Conservation (phyloP, 2,329 filamentous ascomycete species). For the Eurotiales sp. region DNA sequence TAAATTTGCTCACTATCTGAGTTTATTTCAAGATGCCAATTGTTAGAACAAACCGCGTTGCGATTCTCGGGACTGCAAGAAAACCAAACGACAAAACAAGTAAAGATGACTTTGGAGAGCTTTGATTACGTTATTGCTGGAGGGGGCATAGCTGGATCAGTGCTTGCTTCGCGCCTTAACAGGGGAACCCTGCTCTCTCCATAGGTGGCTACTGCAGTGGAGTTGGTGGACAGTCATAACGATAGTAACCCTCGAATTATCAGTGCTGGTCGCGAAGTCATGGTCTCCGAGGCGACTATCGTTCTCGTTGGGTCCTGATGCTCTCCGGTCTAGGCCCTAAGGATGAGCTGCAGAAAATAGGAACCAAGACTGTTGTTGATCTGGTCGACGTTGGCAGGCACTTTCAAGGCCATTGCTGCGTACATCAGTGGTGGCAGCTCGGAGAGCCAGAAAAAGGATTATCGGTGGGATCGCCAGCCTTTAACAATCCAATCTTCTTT, state of each 20-base stretch:
- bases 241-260: conserved; percentile 14
- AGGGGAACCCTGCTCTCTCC: conserved; percentile 16
- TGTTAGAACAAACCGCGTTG: too few relatives aligned
- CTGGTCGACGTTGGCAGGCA: conserved; percentile 30
- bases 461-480: conserved; percentile 2
- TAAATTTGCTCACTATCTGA: too few relatives aligned
- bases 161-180: conserved; percentile 28
- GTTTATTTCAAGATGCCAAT: too few relatives aligned
- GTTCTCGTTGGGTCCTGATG: conserved; percentile 38
- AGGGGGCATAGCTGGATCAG: conserved; percentile 27
- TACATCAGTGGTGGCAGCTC: conserved; percentile 9
- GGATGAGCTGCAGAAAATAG: conserved; percentile 23
- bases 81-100: background rate
- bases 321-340: conserved; percentile 30
- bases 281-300: conserved; percentile 42
- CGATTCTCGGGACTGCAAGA: too few relatives aligned
- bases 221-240: background rate
- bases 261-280: conserved; percentile 39
- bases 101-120: conserved; percentile 12
- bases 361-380: conserved; percentile 22
- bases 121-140: conserved; percentile 26
- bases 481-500: background rate
- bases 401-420: conserved; percentile 40
- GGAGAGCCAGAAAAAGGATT: conserved; percentile 5
- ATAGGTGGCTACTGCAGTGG: conserved; percentile 18